Base-by-base conservation (phyloP, 257 asterid species). In the Galeopsis tetrahit region DNA sequence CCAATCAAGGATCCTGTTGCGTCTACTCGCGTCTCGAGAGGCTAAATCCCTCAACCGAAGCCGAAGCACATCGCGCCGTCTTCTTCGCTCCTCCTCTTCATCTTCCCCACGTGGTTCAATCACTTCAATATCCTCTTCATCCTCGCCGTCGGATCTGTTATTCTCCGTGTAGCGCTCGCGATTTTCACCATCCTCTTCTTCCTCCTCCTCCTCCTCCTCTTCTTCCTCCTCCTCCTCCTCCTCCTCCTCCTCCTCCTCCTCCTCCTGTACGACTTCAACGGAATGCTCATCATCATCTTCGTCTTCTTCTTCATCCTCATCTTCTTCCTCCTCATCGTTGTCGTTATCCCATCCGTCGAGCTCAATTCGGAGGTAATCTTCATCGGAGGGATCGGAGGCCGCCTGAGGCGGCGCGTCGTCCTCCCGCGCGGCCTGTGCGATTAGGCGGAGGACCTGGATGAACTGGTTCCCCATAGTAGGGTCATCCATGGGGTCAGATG, bases 1-100 rank as follows among this genome's bases (percentile, higher is more conserved):
- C 97, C 96, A 93, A 77, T 91, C 96, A 0, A 86, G 96, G 49
- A 91, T 86, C 70, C 93, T 80, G 57, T 85, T 85, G 56, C 90
- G 92, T 8, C 97, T 77, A 63, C 66, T 79, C 0, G 94, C 89
- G 0, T 95, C 86, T 15, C 95, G 81, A 1, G 84, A 67, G 3
- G 90, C 86, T 9, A 93, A 84, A 70, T 90, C 95, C 69, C 96
- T 79, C 6, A 93, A 85, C 6, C 95, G 81, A 35, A 87, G 82
- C 60, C 93, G 78, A 15, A 87, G 85, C 52, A 78, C 82, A 13
- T 87, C 93, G 3, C 88, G 86, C 60, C 85, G 79, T 73, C 87
- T 69, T 53, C 90, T 80, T 28, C 85, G 81, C 60, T 79, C 92
- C 48, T 82, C 93, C 69, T 80, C 90, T 1, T 76, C 85, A 8